Evolutionary conservation across 2,329 filamentous ascomycete species (phyloP), one percentile per base, ranked within the genome.

Genomic region (Clarireedia paspali): DNA sequence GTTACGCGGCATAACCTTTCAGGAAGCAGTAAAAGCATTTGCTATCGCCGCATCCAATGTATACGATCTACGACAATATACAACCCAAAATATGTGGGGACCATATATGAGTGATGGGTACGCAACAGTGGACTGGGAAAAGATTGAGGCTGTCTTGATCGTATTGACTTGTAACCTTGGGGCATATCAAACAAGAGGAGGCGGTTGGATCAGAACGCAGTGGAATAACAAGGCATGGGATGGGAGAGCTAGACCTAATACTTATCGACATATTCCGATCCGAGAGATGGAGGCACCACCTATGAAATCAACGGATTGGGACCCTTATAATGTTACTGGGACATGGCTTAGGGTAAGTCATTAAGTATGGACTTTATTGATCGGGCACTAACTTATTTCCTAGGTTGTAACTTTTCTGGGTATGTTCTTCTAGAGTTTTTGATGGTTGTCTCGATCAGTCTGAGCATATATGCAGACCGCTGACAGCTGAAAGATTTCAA

Each of bases 51-150:
- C 82, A 53, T 80, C 82, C 47, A 80, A 81, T 59, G 85, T 91
- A 3, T 92, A 91, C 62, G 87, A 91, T 66, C 70, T 91, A 48
- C 76, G 88, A 1, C 77, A 85, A 61, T 88, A 89, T 68, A 86
- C 80, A 0, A 67, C 72, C 2, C 68, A 70, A 26, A 85, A 79
- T 1, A 68, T 75, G 38, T 91, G 88, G 87, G 88, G 88, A 0
- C 88, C 88, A 0, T 91, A 89, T 64, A 72, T 78, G 64, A 73
- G 80, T 50, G 87, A 91, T 64, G 81, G 78, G 1, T 77, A 74
- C 2, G 77, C 76, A 52, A 70, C 71, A 5, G 84, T 89, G 0
- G 87, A 92, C 69, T 92, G 88, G 88, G 87, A 91, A 70, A 89
- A 88, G 72, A 72, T 91, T 10, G 88, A 91, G 70, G 83, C 85